These are phyloP conservation scores for Aspergillus unguis DNA, from an alignment of 2,329 filamentous ascomycete species.

Conservation along the genomic window DNA sequence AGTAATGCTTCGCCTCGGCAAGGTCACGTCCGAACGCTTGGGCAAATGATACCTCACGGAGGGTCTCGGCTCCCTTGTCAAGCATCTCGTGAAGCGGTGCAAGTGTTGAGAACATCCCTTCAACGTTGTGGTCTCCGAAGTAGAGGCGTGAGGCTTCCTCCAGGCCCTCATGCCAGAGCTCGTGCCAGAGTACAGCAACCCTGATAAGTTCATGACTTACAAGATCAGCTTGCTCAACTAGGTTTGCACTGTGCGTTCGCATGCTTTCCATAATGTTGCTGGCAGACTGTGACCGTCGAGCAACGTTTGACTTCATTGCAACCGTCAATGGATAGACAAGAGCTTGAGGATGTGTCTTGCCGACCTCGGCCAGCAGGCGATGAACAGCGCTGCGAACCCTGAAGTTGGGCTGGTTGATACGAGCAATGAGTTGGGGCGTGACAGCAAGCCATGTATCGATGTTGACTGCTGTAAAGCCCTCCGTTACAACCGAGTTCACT, in stretches of 20 bases:
- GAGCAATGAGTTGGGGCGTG: conserved; percentile 92
- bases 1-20: conserved; percentile 93
- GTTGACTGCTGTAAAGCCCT: conserved; percentile 86
- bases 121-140: conserved; percentile 95
- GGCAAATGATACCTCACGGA: conserved; percentile 94
- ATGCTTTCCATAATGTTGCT: conserved; percentile 96
- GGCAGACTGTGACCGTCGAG: conserved; percentile 80
- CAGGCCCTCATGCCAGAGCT: conserved; percentile 96
- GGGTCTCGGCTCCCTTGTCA: conserved; percentile 84
- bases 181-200: conserved; percentile 96
- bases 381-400: conserved; percentile 88
- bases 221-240: conserved; percentile 92
- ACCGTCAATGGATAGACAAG: conserved; percentile 96
- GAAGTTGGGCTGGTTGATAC: conserved; percentile 93
- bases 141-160: conserved; percentile 96
- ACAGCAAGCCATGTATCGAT: conserved; percentile 99
- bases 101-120: conserved; percentile 92
- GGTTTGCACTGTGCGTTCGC: conserved; percentile 85
- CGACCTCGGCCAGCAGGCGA: conserved; percentile 86
- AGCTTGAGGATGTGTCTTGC: conserved; percentile 90
- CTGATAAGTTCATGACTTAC: conserved; percentile 96
- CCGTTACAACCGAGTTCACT: conserved; percentile 81
- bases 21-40: conserved; percentile 96
- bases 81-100: conserved; percentile 88
- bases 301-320: conserved; percentile 92